These are phyloP conservation scores for Musa itinerans DNA, from an alignment of 176 grass and related monocot species.

Conservation along the genomic window DNA sequence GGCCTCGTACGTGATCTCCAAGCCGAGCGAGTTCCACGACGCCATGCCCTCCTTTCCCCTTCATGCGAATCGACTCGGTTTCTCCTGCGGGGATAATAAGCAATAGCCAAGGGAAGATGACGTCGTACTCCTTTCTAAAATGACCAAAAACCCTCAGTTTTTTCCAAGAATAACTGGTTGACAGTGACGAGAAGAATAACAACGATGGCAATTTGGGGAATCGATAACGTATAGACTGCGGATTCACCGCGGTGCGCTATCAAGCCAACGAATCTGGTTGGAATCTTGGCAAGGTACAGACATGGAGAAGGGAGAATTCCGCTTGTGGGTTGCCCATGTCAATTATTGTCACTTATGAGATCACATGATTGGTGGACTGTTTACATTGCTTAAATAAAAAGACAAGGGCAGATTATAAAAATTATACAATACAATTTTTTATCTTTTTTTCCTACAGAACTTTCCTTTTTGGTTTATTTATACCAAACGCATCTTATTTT, in stretches of 20 bases:
- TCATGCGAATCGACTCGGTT: neutral
- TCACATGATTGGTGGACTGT: too few species aligned
- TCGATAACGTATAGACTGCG: neutral
- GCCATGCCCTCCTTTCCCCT: conserved; percentile 28
- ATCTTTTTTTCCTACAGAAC: too few species aligned
- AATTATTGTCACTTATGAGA: neutral
- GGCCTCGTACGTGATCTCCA: conserved; percentile 66
- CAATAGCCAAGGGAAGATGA: too few species aligned
- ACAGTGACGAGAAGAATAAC: too few species aligned
- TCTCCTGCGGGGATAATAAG: neutral
- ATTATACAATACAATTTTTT: too few species aligned
- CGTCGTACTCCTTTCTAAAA: neutral
- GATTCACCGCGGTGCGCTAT: too few species aligned
- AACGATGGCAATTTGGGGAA: neutral
- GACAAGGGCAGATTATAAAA: too few species aligned
- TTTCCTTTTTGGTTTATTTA: too few species aligned
- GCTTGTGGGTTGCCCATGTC: neutral
- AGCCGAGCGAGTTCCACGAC: conserved; percentile 66
- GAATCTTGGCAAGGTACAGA: neutral
- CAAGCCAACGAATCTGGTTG: neutral
- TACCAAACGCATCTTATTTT: too few species aligned
- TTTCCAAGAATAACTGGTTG: neutral
- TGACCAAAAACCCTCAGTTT: neutral
- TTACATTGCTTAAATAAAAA: too few species aligned
- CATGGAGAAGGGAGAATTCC: too few species aligned